A percentile compares a stretch with the other conserved stretches of the same genome.
Evolutionary conservation across 768 basidiomycete genomes (phyloP).

Genomic region (Suillus occidentalis): DNA sequence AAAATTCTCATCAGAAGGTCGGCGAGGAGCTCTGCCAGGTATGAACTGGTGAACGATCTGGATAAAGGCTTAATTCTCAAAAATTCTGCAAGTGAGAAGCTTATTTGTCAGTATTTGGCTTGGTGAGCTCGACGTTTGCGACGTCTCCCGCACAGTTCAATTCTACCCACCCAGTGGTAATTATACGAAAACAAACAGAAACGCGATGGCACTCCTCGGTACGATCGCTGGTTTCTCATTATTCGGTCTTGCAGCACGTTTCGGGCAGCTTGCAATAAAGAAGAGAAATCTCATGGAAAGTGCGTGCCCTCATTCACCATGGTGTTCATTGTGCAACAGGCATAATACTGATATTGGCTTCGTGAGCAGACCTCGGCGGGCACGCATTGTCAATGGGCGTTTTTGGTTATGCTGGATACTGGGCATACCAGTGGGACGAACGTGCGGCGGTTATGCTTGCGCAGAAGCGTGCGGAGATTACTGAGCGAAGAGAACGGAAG

Average conservation of each 20-base stretch:
- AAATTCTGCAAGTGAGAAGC: neutral
- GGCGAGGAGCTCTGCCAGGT: neutral
- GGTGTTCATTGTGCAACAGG: neutral
- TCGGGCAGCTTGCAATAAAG: constrained; percentile 88
- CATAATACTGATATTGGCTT: neutral
- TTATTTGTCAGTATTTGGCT: constrained; percentile 1
- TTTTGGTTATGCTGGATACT: constrained; percentile 77
- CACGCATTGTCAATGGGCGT: constrained; percentile 67
- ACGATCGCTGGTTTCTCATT: constrained; percentile 77
- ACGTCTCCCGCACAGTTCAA: neutral
- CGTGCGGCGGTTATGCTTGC: constrained; percentile 61
- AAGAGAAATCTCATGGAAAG: constrained; percentile 77
- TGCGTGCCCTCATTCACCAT: constrained; percentile 43
- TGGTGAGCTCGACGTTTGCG: neutral
- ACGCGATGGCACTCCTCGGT: constrained; percentile 60
- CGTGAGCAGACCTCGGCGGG: constrained; percentile 61
- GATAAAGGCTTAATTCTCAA: no score
- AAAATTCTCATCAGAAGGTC: neutral
- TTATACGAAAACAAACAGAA: constrained; percentile 1
- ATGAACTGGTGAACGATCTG: no score
- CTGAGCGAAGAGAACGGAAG: constrained; percentile 46
- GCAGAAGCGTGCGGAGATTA: constrained; percentile 61
- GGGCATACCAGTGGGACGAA: constrained; percentile 65
- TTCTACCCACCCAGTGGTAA: neutral
- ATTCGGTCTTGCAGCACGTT: constrained; percentile 79